phyloP scores from a whole-genome alignment of 768 basidiomycete genomes.

The Calocera viscosa region DNA sequence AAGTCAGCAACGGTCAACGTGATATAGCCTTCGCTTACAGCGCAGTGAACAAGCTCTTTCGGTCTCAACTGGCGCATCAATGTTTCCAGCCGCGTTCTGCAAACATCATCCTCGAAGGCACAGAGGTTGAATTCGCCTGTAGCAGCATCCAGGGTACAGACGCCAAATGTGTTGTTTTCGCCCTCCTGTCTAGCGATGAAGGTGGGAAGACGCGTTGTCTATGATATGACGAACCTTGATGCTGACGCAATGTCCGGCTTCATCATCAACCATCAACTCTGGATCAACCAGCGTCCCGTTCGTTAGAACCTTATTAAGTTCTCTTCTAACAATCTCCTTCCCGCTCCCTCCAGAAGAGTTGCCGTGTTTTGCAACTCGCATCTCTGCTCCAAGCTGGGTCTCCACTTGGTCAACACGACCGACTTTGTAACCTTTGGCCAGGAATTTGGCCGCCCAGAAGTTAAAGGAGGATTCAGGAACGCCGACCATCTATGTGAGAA shows the following conservation, averaged over 20 bases:
- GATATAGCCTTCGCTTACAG: slow-evolving; percentile 37
- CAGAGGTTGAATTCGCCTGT: slow-evolving; percentile 92
- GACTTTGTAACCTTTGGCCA: slow-evolving; percentile 84
- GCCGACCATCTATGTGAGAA: slow-evolving; percentile 40
- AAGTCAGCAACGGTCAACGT: not conserved
- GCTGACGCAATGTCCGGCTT: slow-evolving; percentile 88
- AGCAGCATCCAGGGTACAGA: slow-evolving; percentile 85
- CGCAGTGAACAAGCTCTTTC: slow-evolving; percentile 81
- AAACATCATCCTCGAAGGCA: slow-evolving; percentile 81
- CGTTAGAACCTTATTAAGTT: slow-evolving; percentile 90
- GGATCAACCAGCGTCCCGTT: slow-evolving; percentile 91
- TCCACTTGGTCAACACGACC: slow-evolving; percentile 95
- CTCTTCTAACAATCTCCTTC: slow-evolving; percentile 80
- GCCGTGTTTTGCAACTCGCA: slow-evolving; percentile 60
- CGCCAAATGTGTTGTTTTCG: slow-evolving; percentile 54
- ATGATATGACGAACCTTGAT: slow-evolving; percentile 40
- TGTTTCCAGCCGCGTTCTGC: slow-evolving; percentile 85
- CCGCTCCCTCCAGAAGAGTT: slow-evolving; percentile 35
- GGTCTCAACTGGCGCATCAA: slow-evolving; percentile 80
- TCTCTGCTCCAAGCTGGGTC: slow-evolving; percentile 92
- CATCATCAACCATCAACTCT: slow-evolving; percentile 76
- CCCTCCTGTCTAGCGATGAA: slow-evolving; percentile 28
- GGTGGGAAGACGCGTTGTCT: not conserved
- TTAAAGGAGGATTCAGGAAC: slow-evolving; percentile 92
- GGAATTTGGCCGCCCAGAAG: slow-evolving; percentile 82